These are phyloP conservation scores for Xylaria sp. DNA, from an alignment of 2,329 filamentous ascomycete species.

Conservation along the genomic window DNA sequence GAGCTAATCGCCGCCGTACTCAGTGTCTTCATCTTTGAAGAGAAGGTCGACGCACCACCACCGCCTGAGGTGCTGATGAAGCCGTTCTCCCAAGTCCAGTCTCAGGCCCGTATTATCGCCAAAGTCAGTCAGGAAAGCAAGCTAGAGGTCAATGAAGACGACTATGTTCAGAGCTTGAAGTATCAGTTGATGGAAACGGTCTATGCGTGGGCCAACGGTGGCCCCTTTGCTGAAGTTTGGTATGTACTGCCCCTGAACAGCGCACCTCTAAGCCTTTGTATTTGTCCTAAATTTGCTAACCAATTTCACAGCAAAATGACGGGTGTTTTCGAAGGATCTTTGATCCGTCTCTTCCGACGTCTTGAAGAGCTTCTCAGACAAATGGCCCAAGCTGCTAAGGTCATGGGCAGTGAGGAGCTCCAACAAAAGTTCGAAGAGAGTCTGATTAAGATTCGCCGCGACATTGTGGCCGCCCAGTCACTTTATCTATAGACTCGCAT, in stretches of 20 bases:
- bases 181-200: slow-evolving; percentile 97
- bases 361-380: slow-evolving; percentile 91
- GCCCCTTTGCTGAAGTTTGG: slow-evolving; percentile 91
- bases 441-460: slow-evolving; percentile 78
- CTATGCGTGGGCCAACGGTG: slow-evolving; percentile 82
- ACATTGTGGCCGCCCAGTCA: slow-evolving; percentile 92
- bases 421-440: slow-evolving; percentile 87
- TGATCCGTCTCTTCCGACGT: slow-evolving; percentile 93
- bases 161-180: slow-evolving; percentile 85
- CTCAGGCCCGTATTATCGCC: slow-evolving; percentile 80
- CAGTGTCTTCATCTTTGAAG: slow-evolving; percentile 95
- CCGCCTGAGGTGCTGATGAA: slow-evolving; percentile 82
- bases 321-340: slow-evolving; percentile 91
- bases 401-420: slow-evolving; percentile 95
- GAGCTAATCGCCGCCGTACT: slow-evolving; percentile 82
- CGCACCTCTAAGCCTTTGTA: not conserved
- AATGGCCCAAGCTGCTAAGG: slow-evolving; percentile 91
- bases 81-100: slow-evolving; percentile 79
- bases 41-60: slow-evolving; percentile 75
- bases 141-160: slow-evolving; percentile 87
- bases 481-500: slow-evolving; percentile 64
- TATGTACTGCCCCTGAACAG: slow-evolving; percentile 45
- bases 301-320: slow-evolving; percentile 79
- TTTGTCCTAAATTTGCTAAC: slow-evolving; percentile 21
- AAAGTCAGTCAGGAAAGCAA: slow-evolving; percentile 96